Evolutionary conservation across 2,329 filamentous ascomycete species (phyloP).

Genomic region (Phialophora chinensis): DNA sequence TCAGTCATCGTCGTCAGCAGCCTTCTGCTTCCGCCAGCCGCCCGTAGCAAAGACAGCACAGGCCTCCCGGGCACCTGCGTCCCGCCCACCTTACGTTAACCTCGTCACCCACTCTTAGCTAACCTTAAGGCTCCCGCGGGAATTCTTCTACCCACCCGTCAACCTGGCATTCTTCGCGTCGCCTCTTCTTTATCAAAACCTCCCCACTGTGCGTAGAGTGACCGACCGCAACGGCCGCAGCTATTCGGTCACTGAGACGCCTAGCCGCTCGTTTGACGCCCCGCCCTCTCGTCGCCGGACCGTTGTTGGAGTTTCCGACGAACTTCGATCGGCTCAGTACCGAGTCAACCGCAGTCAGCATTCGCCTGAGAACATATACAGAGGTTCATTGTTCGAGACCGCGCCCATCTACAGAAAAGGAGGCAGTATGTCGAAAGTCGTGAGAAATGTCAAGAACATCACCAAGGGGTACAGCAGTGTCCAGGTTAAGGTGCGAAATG

Average conservation of each 20-base stretch:
- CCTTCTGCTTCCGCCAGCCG: slow-evolving; percentile 20
- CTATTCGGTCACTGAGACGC: slow-evolving; percentile 37
- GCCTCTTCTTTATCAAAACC: slow-evolving; percentile 34
- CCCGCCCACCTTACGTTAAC: slow-evolving; percentile 1
- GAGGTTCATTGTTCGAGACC: slow-evolving; percentile 33
- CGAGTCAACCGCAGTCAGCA: slow-evolving; percentile 20
- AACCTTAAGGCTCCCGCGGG: slow-evolving; percentile 25
- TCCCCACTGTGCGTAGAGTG: slow-evolving; percentile 36
- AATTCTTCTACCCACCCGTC: slow-evolving; percentile 22
- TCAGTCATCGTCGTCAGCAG: slow-evolving; percentile 20
- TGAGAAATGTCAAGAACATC: slow-evolving; percentile 98
- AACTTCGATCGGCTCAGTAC: slow-evolving; percentile 21
- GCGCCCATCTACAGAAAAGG: slow-evolving; percentile 31
- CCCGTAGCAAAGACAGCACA: slow-evolving; percentile 14
- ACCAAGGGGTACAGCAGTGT: slow-evolving; percentile 97
- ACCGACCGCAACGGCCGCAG: slow-evolving; percentile 36
- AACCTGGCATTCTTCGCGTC: slow-evolving; percentile 39
- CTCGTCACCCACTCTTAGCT: slow-evolving; percentile 24
- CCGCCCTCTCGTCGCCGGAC: slow-evolving; percentile 35
- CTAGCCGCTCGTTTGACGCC: slow-evolving; percentile 34
- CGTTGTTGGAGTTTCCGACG: slow-evolving; percentile 32
- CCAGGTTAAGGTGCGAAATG: slow-evolving; percentile 98
- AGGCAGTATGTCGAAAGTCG: slow-evolving; percentile 85
- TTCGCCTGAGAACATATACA: slow-evolving; percentile 29
- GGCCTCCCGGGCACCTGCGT: slow-evolving; percentile 13